Evolutionary conservation across 2,329 filamentous ascomycete species (phyloP), one percentile per base, ranked within the genome.

Genomic region (Ophiostoma tasmaniense): DNA sequence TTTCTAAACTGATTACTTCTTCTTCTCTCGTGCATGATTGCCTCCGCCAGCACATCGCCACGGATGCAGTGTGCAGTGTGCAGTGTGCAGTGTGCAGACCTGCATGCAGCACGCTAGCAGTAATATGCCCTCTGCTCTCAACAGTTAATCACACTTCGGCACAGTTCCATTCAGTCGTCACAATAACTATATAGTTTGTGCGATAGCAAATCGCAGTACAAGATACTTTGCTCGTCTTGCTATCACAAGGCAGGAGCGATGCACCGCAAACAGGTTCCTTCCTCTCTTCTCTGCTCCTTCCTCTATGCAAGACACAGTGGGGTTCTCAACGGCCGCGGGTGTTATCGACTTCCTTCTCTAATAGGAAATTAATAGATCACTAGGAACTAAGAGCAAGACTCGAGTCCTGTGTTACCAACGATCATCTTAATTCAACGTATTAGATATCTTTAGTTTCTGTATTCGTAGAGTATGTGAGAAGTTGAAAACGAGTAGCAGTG

Each of bases 21-120:
- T 25, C 22, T 25, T 55, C 8, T 55, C 22, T 55, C 22, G 4
- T 55, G 50, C 50, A 55, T 25, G 45, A 42, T 66, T 59, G 17
- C 25, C n/a, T 17, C 64, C 39, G 68, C 68, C 68, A 69, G 68
- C 68, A 69, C 68, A 69, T 69, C 68, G 37, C 37, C 64, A 64
- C 66, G 22, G 65, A 65, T 55, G 68, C 68, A 69, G 45, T 55
- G 42, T 30, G 64, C 25, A 65, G 42, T 17, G 28, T 39, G 45
- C 50, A 42, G n/a, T 25, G 14, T 45, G 10, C 42, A 30, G 22
- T 20, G 14, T 45, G 42, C 42, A 45, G 14, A n/a, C n/a, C n/a
- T 45, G 6, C 13, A 17, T 45, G 42, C 17, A 62, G 59, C 17
- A 33, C 28, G 55, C 25, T 30, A 20, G 55, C 30, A 17, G 20